These are phyloP conservation scores for Coriolopsis trogii DNA, from an alignment of 1,284 basidiomycete species.

Conservation along the genomic window DNA sequence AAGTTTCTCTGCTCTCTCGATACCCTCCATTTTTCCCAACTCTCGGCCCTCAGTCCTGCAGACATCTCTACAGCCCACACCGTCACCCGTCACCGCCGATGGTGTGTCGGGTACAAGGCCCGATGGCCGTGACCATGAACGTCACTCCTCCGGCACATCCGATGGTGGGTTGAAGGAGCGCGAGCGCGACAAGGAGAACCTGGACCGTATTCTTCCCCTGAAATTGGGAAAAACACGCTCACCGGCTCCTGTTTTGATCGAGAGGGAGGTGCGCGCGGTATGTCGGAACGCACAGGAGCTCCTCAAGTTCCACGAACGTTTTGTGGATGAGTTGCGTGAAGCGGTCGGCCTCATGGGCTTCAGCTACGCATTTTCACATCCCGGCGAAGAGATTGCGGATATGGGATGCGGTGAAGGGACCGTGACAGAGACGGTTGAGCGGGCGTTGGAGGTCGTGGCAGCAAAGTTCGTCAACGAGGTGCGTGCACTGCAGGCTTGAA, in stretches of 20 bases:
- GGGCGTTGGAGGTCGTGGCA: constrained; percentile 28
- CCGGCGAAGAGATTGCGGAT: constrained; percentile 8
- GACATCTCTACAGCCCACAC: constrained; percentile 16
- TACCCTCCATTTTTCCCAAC: constrained; percentile 29
- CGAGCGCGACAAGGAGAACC: constrained; percentile 21
- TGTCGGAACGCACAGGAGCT: constrained; percentile 76
- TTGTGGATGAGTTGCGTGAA: constrained; percentile 63
- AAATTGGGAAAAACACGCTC: constrained; percentile 40
- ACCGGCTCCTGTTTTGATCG: constrained; percentile 45
- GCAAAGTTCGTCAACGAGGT: constrained; percentile 32
- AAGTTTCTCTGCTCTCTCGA: constrained; percentile 31
- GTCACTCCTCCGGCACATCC: constrained; percentile 19
- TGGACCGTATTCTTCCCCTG: constrained; percentile 13
- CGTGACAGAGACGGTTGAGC: constrained; percentile 26
- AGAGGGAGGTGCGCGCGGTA: constrained; percentile 57
- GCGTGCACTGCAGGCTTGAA: constrained; percentile 11
- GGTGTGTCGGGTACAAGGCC: constrained; percentile 7
- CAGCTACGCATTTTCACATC: constrained; percentile 19
- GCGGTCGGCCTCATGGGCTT: constrained; percentile 57
- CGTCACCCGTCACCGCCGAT: constrained; percentile 18
- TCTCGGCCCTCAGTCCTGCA: constrained; percentile 26
- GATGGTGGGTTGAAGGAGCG: constrained; percentile 14
- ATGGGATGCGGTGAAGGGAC: constrained; percentile 12
- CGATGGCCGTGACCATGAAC: constrained; percentile 16
- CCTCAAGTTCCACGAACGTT: constrained; percentile 73